Evolutionary conservation across 2,329 filamentous ascomycete species (phyloP).

Genomic region (Cladophialophora carrionii): DNA sequence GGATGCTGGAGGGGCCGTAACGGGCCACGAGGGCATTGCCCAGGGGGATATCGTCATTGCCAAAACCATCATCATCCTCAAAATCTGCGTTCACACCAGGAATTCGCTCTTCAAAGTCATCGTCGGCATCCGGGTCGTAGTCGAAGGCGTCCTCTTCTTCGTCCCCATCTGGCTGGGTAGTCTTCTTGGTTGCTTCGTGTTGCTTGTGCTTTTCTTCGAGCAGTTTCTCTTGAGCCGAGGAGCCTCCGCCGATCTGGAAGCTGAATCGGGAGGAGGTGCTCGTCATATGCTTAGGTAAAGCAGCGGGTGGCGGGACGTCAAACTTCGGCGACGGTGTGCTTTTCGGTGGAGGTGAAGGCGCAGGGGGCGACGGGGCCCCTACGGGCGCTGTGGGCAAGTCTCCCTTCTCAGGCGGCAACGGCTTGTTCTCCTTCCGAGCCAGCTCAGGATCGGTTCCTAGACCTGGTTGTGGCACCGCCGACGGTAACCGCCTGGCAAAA

Average conservation of each 20-base stretch:
- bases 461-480: constrained; percentile 31
- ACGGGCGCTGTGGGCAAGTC: constrained; percentile 9
- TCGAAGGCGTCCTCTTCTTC: constrained; percentile 45
- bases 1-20: constrained; percentile 17
- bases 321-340: constrained; percentile 36
- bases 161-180: constrained; percentile 39
- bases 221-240: constrained; percentile 62
- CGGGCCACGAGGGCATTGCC: constrained; percentile 27
- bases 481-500: constrained; percentile 51
- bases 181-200: constrained; percentile 52
- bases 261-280: constrained; percentile 67
- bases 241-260: constrained; percentile 64
- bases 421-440: constrained; percentile 18
- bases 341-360: constrained; percentile 35
- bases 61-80: constrained; percentile 47
- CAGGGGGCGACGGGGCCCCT: constrained; percentile 27
- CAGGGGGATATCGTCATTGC: constrained; percentile 22
- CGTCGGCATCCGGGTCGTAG: constrained; percentile 51
- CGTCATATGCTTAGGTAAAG: constrained; percentile 52
- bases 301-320: constrained; percentile 36
- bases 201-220: constrained; percentile 66
- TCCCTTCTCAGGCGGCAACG: constrained; percentile 20
- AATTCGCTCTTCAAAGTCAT: constrained; percentile 52
- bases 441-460: neutral
- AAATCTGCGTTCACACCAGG: constrained; percentile 54